Base-by-base conservation (phyloP, 1,284 basidiomycete genomes). In the Polyporus tsugae region DNA sequence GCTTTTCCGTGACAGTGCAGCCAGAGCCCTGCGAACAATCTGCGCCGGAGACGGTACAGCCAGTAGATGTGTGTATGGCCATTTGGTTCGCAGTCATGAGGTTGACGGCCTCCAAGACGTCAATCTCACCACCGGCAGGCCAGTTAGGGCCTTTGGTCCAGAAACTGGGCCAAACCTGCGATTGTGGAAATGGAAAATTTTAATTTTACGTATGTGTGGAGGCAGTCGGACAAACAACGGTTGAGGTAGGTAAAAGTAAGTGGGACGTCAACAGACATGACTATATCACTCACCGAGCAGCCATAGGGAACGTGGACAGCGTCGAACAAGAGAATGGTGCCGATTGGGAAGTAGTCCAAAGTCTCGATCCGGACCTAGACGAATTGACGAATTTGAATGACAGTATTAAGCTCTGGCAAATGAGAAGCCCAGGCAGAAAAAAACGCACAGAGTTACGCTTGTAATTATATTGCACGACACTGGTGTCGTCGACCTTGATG, bases 401-500 rank as follows among this genome's bases (percentile, higher is more conserved):
- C 5, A 11, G 3, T 19, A 11, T 35, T 38, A 38, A 22, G 4
- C 17, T 38, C 11, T 22, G 9, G 17, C 35, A 2, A 7, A n/a
- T 35, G 55, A 7, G 53, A 57, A 36, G 55, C 33, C 4, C 15
- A 13, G 22, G 36, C 17, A 2, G 5, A 58, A 58, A 86, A 13
- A n/a, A 86, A 46, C 90, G 84, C 33, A 94, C 87, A 1, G 89
- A 87, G 73, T 92, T 88, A 57, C 92, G 85, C 77, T 94, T 94
- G 42, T 91, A 75, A 70, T 89, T 87, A 73, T 82, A 90, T 0
- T 79, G 72, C 35, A 91, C 87, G 7, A 76, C 83, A 7, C 87
- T 82, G n/a, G 85, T 86, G 73, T 92, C 90, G 78, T 93, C 91
- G n/a, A 92, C 89, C 75, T 85, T 86, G 75, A 93, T 88, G 70